These are phyloP conservation scores for Candida succiphila DNA, from an alignment of 805 yeast species.

Conservation along the genomic window DNA sequence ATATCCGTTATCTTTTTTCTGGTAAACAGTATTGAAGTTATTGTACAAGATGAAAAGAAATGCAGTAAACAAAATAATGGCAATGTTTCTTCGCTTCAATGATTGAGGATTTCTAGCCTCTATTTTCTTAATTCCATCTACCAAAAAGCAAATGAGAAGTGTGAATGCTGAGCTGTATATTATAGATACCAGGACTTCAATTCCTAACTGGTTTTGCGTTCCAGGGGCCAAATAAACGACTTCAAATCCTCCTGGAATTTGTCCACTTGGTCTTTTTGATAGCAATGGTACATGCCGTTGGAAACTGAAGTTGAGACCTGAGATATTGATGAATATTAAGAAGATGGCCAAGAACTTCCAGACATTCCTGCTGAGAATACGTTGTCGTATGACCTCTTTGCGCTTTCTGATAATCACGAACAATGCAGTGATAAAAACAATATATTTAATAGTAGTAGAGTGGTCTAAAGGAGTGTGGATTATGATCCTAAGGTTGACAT, in stretches of 20 bases:
- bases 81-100: constrained; percentile 1
- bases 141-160: constrained; percentile 27
- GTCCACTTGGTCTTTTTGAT: constrained; percentile 39
- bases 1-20: constrained; percentile 36
- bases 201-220: constrained; percentile 57
- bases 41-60: constrained; percentile 29
- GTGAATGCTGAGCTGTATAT: constrained; percentile 40
- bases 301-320: constrained; percentile 58
- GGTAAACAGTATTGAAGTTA: constrained; percentile 31
- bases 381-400: constrained; percentile 19
- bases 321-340: constrained; percentile 32
- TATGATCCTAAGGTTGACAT: constrained; percentile 31
- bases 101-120: not conserved
- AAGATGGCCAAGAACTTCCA: constrained; percentile 23
- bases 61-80: constrained; percentile 15
- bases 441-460: constrained; percentile 33
- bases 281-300: constrained; percentile 56
- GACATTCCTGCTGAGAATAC: constrained; percentile 2
- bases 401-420: constrained; percentile 42
- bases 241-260: too few species aligned
- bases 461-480: constrained; percentile 33
- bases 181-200: constrained; percentile 48
- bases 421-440: constrained; percentile 30
- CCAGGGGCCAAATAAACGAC: constrained; percentile 54
- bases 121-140: constrained; percentile 11